Evolutionary conservation across 2,329 filamentous ascomycete genomes (phyloP).

Genomic region (Lojkania enalia): DNA sequence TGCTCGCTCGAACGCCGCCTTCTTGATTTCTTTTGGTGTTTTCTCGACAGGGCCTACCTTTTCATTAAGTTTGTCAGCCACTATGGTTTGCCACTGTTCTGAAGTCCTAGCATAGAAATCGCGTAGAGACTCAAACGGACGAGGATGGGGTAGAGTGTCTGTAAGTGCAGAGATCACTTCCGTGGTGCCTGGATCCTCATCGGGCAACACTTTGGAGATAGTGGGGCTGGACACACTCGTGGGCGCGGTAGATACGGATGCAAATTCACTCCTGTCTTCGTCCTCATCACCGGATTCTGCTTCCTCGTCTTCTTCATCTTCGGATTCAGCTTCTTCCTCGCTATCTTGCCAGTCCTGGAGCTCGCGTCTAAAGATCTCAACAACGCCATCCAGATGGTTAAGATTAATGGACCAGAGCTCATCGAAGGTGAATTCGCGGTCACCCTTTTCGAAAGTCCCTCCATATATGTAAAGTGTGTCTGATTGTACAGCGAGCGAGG

Average conservation of each 20-base stretch:
- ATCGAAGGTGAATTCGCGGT: constrained; percentile 93
- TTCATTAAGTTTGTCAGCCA: constrained; percentile 74
- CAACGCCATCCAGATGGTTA: constrained; percentile 92
- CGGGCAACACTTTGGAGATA: constrained; percentile 22
- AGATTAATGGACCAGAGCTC: constrained; percentile 92
- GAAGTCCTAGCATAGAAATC: constrained; percentile 92
- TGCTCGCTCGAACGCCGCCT: constrained; percentile 84
- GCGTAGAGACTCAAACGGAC: constrained; percentile 85
- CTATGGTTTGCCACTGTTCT: constrained; percentile 84
- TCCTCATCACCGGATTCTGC: constrained; percentile 41
- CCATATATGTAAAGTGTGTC: constrained; percentile 94
- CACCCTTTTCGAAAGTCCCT: constrained; percentile 92
- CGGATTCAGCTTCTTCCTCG: constrained; percentile 49
- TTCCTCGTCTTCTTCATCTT: constrained; percentile 54
- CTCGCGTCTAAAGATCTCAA: constrained; percentile 84
- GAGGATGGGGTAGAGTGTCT: constrained; percentile 73
- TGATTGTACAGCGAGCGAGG: constrained; percentile 85
- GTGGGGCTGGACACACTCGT: constrained; percentile 44
- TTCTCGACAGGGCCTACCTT: constrained; percentile 60
- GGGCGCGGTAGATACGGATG: constrained; percentile 56
- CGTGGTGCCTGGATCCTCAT: constrained; percentile 52
- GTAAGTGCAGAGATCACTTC: constrained; percentile 60
- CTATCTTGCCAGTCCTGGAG: constrained; percentile 78
- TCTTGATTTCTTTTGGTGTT: constrained; percentile 86
- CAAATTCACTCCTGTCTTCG: constrained; percentile 61